Evolutionary conservation across 106 monocot species (phyloP), one percentile per base, ranked within the genome.

Genomic region (Allium sativum): DNA sequence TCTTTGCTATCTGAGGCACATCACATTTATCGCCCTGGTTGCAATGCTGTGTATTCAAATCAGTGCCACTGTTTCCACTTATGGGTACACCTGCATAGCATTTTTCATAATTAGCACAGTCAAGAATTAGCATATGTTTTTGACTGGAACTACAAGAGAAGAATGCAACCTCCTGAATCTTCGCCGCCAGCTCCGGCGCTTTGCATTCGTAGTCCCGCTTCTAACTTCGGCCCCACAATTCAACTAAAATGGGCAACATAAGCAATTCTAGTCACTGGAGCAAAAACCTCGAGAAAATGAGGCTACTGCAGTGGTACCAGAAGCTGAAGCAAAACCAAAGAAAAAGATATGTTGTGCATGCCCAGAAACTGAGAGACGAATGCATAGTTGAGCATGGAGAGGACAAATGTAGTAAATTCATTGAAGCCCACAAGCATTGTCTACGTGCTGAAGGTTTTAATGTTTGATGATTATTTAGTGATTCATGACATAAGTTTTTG

Each of bases 331-430:
- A 21, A 84, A 84, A 55, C 92, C 92, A 12, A 92, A 87, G 71
- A 93, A 93, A 81, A 92, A 84, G 69, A 92, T 92, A n/a, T 92
- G 92, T 42, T 92, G 92, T 63, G 92, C 92, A 0, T 92, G 92
- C 53, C 92, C 92, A 82, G 70, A 84, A 59, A 75, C 77, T 82
- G 42, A 79, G 92, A 79, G 92, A 93, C 17, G 88, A 93, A 59
- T 93, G 92, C 73, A 68, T 88, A 14, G 84, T 84, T 19, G 66
- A 81, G 70, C 81, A 93, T 43, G 92, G 92, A 13, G 88, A 93
- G 42, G 53, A 59, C 12, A 83, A 84, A 12, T 93, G 92, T 55
- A 21, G 69, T 0, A 88, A 93, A 60, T 84, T 81, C 80, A 87
- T 92, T 12, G 78, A 92, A 72, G 92, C 87, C 4, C 87, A 92